A percentile compares a stretch with the other conserved stretches of the same genome.
Evolutionary conservation across 768 basidiomycete genomes (phyloP).

Genomic region (Naganishia friedmannii): DNA sequence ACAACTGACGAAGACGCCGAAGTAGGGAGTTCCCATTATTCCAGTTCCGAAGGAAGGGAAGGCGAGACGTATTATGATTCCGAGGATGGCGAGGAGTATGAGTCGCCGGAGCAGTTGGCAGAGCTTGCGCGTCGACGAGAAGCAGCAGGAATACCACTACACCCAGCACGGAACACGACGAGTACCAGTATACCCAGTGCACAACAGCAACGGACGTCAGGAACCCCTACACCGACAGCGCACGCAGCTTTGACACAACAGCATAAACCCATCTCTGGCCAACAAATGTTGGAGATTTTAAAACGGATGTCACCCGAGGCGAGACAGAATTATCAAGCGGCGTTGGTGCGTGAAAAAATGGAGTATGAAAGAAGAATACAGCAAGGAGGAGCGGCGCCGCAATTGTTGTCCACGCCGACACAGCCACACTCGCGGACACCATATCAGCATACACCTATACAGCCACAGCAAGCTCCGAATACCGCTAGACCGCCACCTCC

Average conservation of each 20-base stretch:
- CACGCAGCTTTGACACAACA: not conserved
- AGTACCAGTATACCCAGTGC: not conserved
- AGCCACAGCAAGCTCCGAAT: not conserved
- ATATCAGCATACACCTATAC: not conserved
- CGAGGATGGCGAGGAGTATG: conserved; percentile 25
- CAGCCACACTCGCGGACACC: not conserved
- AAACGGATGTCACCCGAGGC: conserved; percentile 10
- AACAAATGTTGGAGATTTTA: conserved; percentile 15
- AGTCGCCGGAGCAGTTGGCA: conserved; percentile 1
- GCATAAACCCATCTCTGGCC: conserved; percentile 3
- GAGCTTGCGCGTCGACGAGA: not conserved
- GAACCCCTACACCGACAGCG: not conserved
- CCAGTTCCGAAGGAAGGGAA: not conserved
- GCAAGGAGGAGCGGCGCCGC: not conserved
- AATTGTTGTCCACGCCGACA: not conserved
- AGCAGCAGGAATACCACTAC: not conserved
- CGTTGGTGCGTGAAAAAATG: conserved; percentile 19
- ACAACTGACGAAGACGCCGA: conserved; percentile 8
- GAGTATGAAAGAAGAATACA: not conserved
- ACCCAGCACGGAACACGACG: not conserved
- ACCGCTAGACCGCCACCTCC: not conserved
- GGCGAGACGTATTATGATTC: conserved; percentile 23
- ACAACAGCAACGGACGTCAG: not conserved
- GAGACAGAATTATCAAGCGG: conserved; percentile 17
- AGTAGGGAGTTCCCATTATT: conserved; percentile 1